Evolutionary conservation across 2,329 filamentous ascomycete species (phyloP).

Genomic region (Trichoderma citrinoviride): DNA sequence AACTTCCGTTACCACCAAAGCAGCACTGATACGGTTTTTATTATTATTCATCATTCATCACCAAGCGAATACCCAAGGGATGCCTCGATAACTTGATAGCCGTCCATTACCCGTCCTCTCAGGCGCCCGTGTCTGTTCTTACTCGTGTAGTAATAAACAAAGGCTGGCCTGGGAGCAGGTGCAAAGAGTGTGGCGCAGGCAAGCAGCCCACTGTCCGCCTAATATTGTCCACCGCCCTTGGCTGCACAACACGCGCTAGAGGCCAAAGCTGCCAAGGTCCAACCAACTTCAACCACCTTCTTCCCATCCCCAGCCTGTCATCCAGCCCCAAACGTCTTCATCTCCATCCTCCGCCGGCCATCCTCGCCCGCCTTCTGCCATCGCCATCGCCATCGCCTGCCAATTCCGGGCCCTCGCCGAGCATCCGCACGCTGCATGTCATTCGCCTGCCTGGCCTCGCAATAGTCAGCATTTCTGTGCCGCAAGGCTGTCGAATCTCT

Average conservation of each 20-base stretch:
- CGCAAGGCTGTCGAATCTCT: neutral
- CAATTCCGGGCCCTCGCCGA: conserved; percentile 9
- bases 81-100: too few species aligned
- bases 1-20: too few species aligned
- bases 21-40: too few species aligned
- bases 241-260: conserved; percentile 4
- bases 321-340: conserved; percentile 11
- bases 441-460: neutral
- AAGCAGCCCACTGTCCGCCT: conserved; percentile 8
- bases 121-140: too few species aligned
- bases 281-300: conserved; percentile 20
- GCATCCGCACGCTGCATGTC: conserved; percentile 1
- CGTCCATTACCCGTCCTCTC: too few species aligned
- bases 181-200: conserved; percentile 12
- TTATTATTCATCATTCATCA: too few species aligned
- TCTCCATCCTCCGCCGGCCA: conserved; percentile 2
- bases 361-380: conserved; percentile 5
- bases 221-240: conserved; percentile 17
- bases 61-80: too few species aligned
- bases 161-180: too few species aligned
- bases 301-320: conserved; percentile 22
- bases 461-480: conserved; percentile 1
- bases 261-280: conserved; percentile 4
- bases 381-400: conserved; percentile 16
- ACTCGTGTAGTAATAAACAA: too few species aligned